Conservation (phyloP, 1,284 basidiomycete species). For the Chiua sp. region DNA sequence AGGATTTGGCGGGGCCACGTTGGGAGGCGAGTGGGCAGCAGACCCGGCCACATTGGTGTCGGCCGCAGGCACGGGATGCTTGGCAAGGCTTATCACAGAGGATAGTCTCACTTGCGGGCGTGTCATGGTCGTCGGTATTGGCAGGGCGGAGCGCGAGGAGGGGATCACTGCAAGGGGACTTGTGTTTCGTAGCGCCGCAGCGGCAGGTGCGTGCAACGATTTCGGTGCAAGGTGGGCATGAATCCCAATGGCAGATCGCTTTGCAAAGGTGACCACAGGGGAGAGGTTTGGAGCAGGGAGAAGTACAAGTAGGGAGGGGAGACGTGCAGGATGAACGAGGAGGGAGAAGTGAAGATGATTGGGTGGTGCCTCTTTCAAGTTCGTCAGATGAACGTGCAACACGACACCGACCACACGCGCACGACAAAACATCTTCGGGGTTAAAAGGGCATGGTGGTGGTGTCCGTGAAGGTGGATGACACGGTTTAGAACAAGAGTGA, state of each 20-base stretch:
- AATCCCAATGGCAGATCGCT: slow-evolving; percentile 59
- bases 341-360: slow-evolving; percentile 33
- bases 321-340: slow-evolving; percentile 69
- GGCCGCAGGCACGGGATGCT: slow-evolving; percentile 77
- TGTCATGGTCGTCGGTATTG: slow-evolving; percentile 14
- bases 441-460: slow-evolving; percentile 75
- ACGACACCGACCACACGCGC: slow-evolving; percentile 76
- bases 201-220: slow-evolving; percentile 76
- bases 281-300: slow-evolving; percentile 69
- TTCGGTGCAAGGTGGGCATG: slow-evolving; percentile 79
- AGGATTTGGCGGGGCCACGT: slow-evolving; percentile 64
- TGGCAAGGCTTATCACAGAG: slow-evolving; percentile 80
- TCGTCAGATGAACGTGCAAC: slow-evolving; percentile 51
- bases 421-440: slow-evolving; percentile 69
- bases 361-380: slow-evolving; percentile 27
- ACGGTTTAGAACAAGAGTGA: slow-evolving; percentile 71
- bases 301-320: slow-evolving; percentile 80
- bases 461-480: slow-evolving; percentile 71
- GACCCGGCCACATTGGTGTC: slow-evolving; percentile 80
- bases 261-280: slow-evolving; percentile 75
- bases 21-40: slow-evolving; percentile 83
- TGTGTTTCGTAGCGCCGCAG: slow-evolving; percentile 71
- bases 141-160: slow-evolving; percentile 10
- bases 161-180: slow-evolving; percentile 50
- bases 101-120: slow-evolving; percentile 53